Evolutionary conservation across 441 rosid species (phyloP), one percentile per base, ranked within the genome.

Genomic region (Euphorbia celastroides): DNA sequence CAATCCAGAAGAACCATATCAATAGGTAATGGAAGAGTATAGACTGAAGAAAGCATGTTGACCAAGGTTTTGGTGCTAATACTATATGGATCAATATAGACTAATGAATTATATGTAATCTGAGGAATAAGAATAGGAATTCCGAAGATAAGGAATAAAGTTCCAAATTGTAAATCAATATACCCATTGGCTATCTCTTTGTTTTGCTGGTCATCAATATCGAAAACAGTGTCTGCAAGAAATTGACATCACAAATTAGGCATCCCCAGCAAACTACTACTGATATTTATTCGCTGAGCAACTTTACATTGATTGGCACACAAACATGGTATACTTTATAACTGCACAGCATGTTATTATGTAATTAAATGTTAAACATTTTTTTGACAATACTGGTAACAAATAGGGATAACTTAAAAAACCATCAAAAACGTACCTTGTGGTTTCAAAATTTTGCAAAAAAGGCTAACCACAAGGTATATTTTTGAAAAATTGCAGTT

Each of bases 181-280:
- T 76, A 84, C 88, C 88, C 88, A 70, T 84, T 84, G 58, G 88
- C 82, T 59, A 59, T 73, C 46, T 72, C 80, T 25, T 17, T 30
- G 67, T 75, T 80, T 42, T 76, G 72, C 32, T 67, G 73, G 60
- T 77, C 82, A 68, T 80, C 88, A 48, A 84, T 60, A 78, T 82
- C 84, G 52, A 77, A 79, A 55, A 84, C 88, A 2, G 84, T 84
- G 77, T 82, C 88, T 22, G 83, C 86, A 68, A 84, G 86, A 70
- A 77, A 71, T 25, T 64, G 65, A 46, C 50, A 63, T 50, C n/a
- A n/a, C 8, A 50, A 26, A 23, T 55, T 38, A 44, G 50, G 54
- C 55, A 59, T 62, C 28, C 26, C 46, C 13, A 6, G 32, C 46
- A 65, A 34, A 5, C 10, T 48, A 19, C 23, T 20, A 1, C 50